Evolutionary conservation across 495 filamentous ascomycete species (phyloP), one percentile per base, ranked within the genome.

Genomic region (Aspergillus sclerotiicarbonarius): DNA sequence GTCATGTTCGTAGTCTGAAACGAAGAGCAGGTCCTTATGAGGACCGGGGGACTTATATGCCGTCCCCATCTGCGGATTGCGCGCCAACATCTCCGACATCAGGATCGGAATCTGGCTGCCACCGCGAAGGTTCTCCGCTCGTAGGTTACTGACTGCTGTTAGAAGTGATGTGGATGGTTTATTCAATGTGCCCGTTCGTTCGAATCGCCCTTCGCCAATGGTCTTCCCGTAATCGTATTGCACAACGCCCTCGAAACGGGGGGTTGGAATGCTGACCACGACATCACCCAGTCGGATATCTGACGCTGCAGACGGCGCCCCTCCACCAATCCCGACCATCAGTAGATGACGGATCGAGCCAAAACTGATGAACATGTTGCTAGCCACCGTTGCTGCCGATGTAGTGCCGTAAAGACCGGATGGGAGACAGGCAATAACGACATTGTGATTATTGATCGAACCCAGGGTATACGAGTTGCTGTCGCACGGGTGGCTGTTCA

Each of bases 211-310:
- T 7, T 60, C 66, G 0, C 49, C 25, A 13, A 61, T 4, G 6
- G 63, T 58, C 44, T 77, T 80, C 4, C 73, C 77, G 41, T 64
- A 66, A 41, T 74, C 70, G 53, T 70, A 74, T 44, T 76, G 73
- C 2, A 76, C 44, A 0, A 68, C 73, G 0, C 73, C 73, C 8
- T 61, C 61, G 51, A 46, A 41, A 0, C 10, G 16, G 0, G 32
- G 33, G 13, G 29, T 56, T 4, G 69, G 67, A 3, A 56, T 55
- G 41, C 71, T 73, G 19, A 76, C 68, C 0, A 76, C 71, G 1
- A 77, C 56, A 61, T 76, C 70, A 0, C 74, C 72, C 0, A 77
- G 62, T 12, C 71, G 58, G 29, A 75, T 68, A 62, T 72, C 67
- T 8, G 60, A 50, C 20, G 30, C 51, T n/a, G 44, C 55, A 8